Conservation (phyloP, 164 flowering plant genomes). For the Umbellularia californica region DNA sequence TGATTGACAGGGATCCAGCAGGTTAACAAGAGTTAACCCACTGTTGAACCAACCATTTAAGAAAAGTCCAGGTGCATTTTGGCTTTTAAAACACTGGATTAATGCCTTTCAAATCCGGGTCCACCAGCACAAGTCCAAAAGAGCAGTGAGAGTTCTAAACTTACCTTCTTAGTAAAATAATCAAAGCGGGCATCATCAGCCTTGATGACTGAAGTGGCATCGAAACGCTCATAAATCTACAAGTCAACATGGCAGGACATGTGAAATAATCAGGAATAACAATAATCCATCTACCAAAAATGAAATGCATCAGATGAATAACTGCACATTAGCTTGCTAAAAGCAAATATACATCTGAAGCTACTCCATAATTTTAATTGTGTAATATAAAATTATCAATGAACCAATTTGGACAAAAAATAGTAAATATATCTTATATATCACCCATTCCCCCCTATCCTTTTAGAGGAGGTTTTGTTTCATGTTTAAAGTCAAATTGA, state of each 20-base stretch:
- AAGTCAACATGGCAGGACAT: neutral
- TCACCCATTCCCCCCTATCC: neutral
- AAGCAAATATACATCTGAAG: neutral
- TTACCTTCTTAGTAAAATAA: slow-evolving; percentile 74
- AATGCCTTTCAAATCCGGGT: neutral
- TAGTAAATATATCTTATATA: neutral
- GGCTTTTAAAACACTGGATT: neutral
- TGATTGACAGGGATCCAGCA: too few relatives aligned
- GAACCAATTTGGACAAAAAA: too few relatives aligned
- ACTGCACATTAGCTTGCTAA: neutral
- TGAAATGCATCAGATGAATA: neutral
- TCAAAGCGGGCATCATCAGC: slow-evolving; percentile 80
- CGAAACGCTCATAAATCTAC: slow-evolving; percentile 79
- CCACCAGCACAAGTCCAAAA: neutral
- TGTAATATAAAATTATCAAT: neutral
- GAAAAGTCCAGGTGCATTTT: neutral
- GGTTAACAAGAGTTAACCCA: too few relatives aligned
- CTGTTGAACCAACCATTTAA: too few relatives aligned
- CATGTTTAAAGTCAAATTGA: neutral
- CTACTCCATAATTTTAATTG: neutral
- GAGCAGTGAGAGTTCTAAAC: neutral
- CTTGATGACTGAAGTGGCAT: slow-evolving; percentile 46
- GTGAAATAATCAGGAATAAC: neutral
- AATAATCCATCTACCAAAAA: neutral
- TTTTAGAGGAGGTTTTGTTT: neutral